Base-by-base conservation (phyloP, 305 asterid species). In the Euphrasia arctica region DNA sequence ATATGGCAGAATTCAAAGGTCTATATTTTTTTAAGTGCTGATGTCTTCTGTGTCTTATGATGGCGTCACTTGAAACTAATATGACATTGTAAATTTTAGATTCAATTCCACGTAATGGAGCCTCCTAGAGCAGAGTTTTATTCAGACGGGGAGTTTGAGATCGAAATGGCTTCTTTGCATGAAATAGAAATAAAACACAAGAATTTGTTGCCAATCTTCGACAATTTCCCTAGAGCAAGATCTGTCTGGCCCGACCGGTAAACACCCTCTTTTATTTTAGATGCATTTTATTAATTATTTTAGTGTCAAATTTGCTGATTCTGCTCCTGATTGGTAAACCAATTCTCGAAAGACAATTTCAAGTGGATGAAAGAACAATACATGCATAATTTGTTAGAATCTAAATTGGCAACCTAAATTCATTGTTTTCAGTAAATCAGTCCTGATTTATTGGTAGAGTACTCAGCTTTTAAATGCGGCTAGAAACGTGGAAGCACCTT, bases 1-100 rank as follows among this genome's bases (percentile, higher is more conserved):
- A 73, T 91, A 68, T 94, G 99, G 99, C 98, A 91, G 68, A 91
- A 85, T 68, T 65, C 83, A 5, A 80, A 80, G 89, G 91, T 83
- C 41, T n/a, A 10, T 31, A 15, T 15, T 47, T 11, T 58, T 4
- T 62, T 12, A 36, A 32, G 48, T 65, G 22, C 56, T 50, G 59
- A 29, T 11, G 39, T 29, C 66, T 54, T 51, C 62, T 72, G 60
- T 73, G 27, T 50, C 54, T 18, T 60, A 48, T 71, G 70, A 42
- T 73, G 32, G 39, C 60, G 54, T 22, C 32, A 52, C 58, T 47
- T 70, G 50, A 58, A 58, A 31, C 59, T 68, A 63, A 66, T 62
- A 54, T 72, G 55, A 39, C 47, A 25, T 65, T 60, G 48, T 78
- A 77, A 69, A 43, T 78, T 76, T 36, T 66, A 92, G 98, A 78